Conservation (phyloP, 306 rosid genomes). For the Lathyrus sativus region DNA sequence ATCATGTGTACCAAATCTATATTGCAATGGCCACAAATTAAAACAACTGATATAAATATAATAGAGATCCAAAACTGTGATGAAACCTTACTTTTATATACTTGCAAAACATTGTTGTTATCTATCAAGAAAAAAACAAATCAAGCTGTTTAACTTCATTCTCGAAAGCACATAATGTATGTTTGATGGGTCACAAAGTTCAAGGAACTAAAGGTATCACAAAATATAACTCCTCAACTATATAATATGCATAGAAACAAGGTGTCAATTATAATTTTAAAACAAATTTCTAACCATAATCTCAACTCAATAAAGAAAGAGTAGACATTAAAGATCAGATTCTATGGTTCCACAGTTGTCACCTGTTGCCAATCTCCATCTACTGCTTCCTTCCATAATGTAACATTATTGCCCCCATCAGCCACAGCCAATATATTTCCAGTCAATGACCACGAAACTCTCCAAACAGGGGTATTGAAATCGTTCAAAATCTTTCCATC, state of each 20-base stretch:
- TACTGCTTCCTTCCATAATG: slow-evolving; percentile 83
- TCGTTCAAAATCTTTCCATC: slow-evolving; percentile 76
- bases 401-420: slow-evolving; percentile 78
- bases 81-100: too few species aligned
- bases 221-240: too few species aligned
- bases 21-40: too few species aligned
- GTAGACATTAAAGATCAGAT: slow-evolving; percentile 32
- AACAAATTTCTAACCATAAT: slow-evolving; percentile 42
- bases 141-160: too few species aligned
- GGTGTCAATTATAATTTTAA: slow-evolving; percentile 36
- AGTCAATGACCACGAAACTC: slow-evolving; percentile 87
- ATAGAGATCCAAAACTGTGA: too few species aligned
- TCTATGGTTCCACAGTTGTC: slow-evolving; percentile 76
- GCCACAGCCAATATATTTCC: slow-evolving; percentile 88
- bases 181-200: too few species aligned
- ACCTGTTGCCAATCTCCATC: slow-evolving; percentile 93
- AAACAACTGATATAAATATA: too few species aligned
- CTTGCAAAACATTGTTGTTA: too few species aligned
- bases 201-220: too few species aligned
- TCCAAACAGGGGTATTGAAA: slow-evolving; percentile 80
- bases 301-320: slow-evolving; percentile 33
- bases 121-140: too few species aligned
- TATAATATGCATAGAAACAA: slow-evolving; percentile 23
- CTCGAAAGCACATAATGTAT: too few species aligned
- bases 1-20: too few species aligned